Percentiles rank a stretch among this genome's conserved stretches.
Evolutionary conservation across 352 stramenopile species (phyloP).

Genomic region (Globisporangium ultimum): DNA sequence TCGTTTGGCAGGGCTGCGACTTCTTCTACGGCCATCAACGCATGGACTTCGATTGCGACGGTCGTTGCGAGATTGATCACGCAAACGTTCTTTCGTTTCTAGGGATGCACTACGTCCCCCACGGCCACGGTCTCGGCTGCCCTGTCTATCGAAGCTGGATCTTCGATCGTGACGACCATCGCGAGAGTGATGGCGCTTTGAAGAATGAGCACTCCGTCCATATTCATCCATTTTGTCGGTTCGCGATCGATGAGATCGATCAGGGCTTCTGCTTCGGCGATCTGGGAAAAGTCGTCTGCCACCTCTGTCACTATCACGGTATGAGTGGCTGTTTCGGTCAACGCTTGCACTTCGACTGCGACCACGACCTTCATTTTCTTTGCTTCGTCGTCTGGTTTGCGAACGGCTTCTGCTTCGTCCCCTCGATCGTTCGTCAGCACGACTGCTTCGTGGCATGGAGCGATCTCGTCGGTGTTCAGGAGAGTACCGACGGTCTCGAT

Average conservation of each 20-base stretch:
- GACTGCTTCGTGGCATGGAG: not conserved
- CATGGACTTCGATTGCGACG: constrained; percentile 5
- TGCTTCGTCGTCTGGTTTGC: constrained; percentile 1
- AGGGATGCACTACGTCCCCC: not conserved
- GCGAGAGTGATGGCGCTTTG: not conserved
- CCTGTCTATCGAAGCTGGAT: not conserved
- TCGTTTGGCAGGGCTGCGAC: constrained; percentile 1
- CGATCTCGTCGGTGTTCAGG: not conserved
- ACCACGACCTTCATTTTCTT: not conserved
- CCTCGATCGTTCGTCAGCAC: not conserved
- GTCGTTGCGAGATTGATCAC: constrained; percentile 3
- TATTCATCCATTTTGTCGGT: not conserved
- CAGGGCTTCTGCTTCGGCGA: not conserved
- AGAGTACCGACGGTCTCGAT: not conserved
- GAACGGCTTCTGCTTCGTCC: constrained; percentile 3
- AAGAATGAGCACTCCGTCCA: not conserved
- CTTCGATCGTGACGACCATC: not conserved
- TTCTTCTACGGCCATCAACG: constrained; percentile 1
- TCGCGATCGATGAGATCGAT: not conserved
- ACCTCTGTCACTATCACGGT: not conserved
- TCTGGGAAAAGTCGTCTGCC: not conserved
- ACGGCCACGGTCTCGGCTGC: not conserved
- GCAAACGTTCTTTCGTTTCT: not conserved
- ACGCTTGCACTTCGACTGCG: constrained; percentile 1
- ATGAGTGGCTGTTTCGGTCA: not conserved